Evolutionary conservation across 176 grass and related monocot species (phyloP), one percentile per base, ranked within the genome.

Genomic region (Carex myosuroides): DNA sequence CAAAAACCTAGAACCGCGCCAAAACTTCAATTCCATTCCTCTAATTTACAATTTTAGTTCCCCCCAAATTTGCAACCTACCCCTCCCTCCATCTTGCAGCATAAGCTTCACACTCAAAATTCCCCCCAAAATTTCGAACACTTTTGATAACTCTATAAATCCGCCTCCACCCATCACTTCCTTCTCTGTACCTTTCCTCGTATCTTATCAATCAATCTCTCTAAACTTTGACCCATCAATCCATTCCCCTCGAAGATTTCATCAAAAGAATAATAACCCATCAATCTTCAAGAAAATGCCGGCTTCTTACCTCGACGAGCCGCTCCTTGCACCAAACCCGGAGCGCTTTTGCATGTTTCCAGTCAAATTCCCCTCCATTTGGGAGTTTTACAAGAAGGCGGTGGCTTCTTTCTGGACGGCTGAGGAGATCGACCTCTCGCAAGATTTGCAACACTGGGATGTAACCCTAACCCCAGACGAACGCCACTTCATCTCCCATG

Each of bases 341-440:
- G 93, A 91, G 29, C 90, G 92, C 20, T 94, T 94, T 85, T 94
- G 88, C 55, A 94, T 94, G 92, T 94, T 94, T 79, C 90, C 90
- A 1, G 88, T 94, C 81, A 79, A 85, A 12, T 94, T 80, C 62
- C 90, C 90, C 29, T 86, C 81, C 63, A 92, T 94, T 85, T 95
- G 90, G 93, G 93, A 92, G 90, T 89, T 95, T 13, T 92, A 95
- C 89, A 95, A 95, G 93, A 95, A 95, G 78, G 86, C 94, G 10
- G 88, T 97, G 50, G 94, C 94, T 9, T 97, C 94, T 29, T 97
- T 97, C 86, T 97, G 94, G 94, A 97, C 94, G 0, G 86, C 89
- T 1, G 91, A 97, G 86, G 94, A 97, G 87, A 84, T 97, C 1
- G 94, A 97, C 86, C 89, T 97, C 70, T 93, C 94, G 2, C 55